These are phyloP conservation scores for Geotrichum klebahnii DNA, from an alignment of 1,139 yeast genomes.

Conservation along the genomic window DNA sequence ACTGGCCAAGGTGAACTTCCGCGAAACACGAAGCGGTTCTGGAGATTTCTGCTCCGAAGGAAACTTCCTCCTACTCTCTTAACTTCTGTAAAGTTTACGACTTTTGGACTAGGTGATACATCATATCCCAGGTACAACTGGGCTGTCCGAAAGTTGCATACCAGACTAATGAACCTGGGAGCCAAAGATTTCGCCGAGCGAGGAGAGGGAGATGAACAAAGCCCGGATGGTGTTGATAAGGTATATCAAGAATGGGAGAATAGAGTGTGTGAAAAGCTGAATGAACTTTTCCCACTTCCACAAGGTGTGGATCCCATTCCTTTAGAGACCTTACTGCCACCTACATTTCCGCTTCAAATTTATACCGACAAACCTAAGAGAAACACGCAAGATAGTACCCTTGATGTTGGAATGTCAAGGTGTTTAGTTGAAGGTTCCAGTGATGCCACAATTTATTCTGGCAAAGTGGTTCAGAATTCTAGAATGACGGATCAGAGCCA, in stretches of 20 bases:
- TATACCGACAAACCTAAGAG: conserved; percentile 34
- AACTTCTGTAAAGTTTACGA: conserved; percentile 58
- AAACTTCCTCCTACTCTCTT: conserved; percentile 59
- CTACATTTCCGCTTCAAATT: conserved; percentile 34
- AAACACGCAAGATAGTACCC: conserved; percentile 27
- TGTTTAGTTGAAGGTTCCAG: conserved; percentile 25
- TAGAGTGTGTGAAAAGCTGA: conserved; percentile 46
- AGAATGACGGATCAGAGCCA: conserved; percentile 68
- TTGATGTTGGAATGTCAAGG: conserved; percentile 36
- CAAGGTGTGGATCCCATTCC: conserved; percentile 24
- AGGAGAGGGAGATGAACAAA: conserved; percentile 86
- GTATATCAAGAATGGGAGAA: conserved; percentile 72
- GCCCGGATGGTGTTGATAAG: conserved; percentile 74
- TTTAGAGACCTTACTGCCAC: conserved; percentile 42
- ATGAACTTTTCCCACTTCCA: conserved; percentile 31
- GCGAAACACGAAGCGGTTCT: conserved; percentile 62
- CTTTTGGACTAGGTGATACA: conserved; percentile 94
- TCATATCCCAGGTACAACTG: conserved; percentile 81
- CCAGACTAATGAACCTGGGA: conserved; percentile 75
- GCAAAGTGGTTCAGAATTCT: conserved; percentile 47
- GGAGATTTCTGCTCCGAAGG: conserved; percentile 67
- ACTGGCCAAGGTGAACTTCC: conserved; percentile 97
- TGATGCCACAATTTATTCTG: conserved; percentile 32
- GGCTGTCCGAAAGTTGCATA: conserved; percentile 78
- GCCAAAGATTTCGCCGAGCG: conserved; percentile 66